A percentile compares a stretch with the other conserved stretches of the same genome.
Evolutionary conservation across 352 stramenopile species (phyloP).

Genomic region (Pilasporangium apinafurcum): DNA sequence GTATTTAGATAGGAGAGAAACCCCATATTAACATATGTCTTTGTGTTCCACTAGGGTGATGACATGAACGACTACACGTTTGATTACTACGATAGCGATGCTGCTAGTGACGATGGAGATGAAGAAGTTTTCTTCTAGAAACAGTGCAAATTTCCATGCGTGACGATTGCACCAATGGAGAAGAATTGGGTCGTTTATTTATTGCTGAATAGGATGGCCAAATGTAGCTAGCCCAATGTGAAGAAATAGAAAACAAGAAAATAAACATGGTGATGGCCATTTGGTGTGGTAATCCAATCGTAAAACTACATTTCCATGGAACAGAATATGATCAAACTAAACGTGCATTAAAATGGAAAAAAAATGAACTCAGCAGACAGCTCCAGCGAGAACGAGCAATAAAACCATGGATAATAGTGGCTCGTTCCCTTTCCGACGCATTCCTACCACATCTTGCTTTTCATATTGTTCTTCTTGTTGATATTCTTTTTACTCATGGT

Average conservation of each 20-base stretch:
- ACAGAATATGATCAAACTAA: too few species aligned
- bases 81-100: conserved; percentile 76
- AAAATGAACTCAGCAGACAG: too few species aligned
- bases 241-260: background rate
- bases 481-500: conserved; percentile 50
- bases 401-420: too few species aligned
- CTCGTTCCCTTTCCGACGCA: too few species aligned
- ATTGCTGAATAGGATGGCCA: background rate
- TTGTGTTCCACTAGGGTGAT: conserved; percentile 19
- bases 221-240: too few species aligned
- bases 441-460: too few species aligned
- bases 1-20: background rate
- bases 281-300: too few species aligned
- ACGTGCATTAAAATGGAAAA: too few species aligned
- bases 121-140: conserved; percentile 81
- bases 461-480: too few species aligned
- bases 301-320: too few species aligned
- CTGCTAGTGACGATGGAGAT: conserved; percentile 55
- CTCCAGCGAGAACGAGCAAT: too few species aligned
- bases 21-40: background rate
- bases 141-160: background rate
- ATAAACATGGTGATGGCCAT: too few species aligned
- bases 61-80: conserved; percentile 82
- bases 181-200: background rate
- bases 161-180: background rate